Conservation (phyloP, 208 protist species). For the Leishmania guyanensis region DNA sequence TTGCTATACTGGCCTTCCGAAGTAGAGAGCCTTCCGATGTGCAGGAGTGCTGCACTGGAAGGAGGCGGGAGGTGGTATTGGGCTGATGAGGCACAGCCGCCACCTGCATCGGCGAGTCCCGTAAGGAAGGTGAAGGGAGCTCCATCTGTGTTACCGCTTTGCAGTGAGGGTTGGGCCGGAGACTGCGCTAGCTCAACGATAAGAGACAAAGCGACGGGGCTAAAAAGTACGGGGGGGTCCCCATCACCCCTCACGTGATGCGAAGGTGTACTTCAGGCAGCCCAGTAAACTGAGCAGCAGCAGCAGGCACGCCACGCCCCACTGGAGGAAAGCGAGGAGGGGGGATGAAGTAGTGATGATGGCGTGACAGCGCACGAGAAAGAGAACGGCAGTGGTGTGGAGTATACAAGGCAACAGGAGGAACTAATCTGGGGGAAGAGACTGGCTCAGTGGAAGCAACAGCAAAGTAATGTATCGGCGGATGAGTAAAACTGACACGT, state of each 20-base stretch:
- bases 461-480: neutral
- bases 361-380: neutral
- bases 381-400: neutral
- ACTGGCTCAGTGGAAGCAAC: neutral
- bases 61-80: constrained; percentile 7
- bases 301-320: neutral
- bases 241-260: neutral
- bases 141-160: neutral
- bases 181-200: neutral
- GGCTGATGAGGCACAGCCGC: constrained; percentile 1
- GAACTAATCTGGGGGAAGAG: neutral
- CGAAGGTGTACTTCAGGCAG: neutral
- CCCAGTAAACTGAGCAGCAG: neutral
- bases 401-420: neutral
- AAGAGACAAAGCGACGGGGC: no score
- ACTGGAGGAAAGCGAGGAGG: neutral
- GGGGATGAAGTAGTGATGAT: neutral
- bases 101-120: neutral
- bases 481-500: neutral
- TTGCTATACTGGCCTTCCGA: neutral
- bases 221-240: neutral
- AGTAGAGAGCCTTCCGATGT: neutral
- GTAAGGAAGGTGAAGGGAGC: neutral
- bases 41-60: neutral
- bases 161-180: neutral